Percentiles rank a stretch among this genome's conserved stretches.
Evolutionary conservation across 1,284 basidiomycete genomes (phyloP).

Genomic region (Hemileia vastatrix): DNA sequence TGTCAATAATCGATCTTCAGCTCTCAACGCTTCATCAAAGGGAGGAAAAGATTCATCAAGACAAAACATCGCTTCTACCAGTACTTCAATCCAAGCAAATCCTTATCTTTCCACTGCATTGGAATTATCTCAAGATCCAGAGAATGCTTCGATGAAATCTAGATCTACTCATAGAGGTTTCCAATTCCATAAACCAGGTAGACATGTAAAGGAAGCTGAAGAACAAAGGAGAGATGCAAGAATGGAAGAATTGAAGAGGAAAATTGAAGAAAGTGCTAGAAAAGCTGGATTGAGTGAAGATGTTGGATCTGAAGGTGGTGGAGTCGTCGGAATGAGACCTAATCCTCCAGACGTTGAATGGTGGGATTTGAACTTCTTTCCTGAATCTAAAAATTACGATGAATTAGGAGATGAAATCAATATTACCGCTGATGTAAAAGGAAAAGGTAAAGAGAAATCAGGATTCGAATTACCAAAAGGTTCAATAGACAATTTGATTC

Average conservation of each 20-base stretch:
- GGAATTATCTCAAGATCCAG: too few species aligned
- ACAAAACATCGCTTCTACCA: too few species aligned
- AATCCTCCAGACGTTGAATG: conserved; percentile 38
- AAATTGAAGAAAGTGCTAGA: conserved; percentile 35
- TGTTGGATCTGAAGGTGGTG: conserved; percentile 28
- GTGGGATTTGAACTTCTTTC: conserved; percentile 36
- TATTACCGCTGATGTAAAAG: conserved; percentile 3
- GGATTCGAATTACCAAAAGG: neutral
- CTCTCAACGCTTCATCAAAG: too few species aligned
- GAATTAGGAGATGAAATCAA: conserved; percentile 46
- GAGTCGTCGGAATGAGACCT: conserved; percentile 9
- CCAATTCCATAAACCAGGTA: conserved; percentile 38
- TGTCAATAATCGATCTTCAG: too few species aligned
- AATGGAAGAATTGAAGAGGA: conserved; percentile 36
- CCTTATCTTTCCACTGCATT: too few species aligned
- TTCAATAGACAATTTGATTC: conserved; percentile 37
- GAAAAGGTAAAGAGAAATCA: conserved; percentile 12
- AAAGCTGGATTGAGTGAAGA: conserved; percentile 37
- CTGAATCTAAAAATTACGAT: neutral
- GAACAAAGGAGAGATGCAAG: conserved; percentile 35
- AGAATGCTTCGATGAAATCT: conserved; percentile 19
- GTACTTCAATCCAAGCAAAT: too few species aligned
- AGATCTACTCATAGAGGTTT: conserved; percentile 35
- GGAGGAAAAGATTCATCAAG: too few species aligned
- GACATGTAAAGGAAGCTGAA: conserved; percentile 38